Conservation (phyloP, 2,329 filamentous ascomycete genomes). For the Arthrinium puccinioides region DNA sequence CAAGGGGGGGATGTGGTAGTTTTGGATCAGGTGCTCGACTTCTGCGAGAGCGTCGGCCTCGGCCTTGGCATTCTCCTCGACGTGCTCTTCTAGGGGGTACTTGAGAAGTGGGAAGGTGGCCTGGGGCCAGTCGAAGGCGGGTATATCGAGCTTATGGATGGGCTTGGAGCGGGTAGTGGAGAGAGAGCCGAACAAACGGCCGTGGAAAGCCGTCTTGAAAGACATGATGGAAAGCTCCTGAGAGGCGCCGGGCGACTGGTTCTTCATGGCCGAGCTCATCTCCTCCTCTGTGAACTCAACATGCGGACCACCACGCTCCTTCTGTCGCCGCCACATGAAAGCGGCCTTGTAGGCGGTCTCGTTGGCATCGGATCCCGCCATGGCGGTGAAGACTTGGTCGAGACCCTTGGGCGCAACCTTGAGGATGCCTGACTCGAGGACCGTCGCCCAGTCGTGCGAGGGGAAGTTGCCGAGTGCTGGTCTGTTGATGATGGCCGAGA, state of each 20-base stretch:
- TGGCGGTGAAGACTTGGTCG: slow-evolving; percentile 84
- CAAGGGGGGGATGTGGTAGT: slow-evolving; percentile 73
- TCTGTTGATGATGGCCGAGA: slow-evolving; percentile 74
- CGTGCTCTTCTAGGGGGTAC: slow-evolving; percentile 78
- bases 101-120: slow-evolving; percentile 79
- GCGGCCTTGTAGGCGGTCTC: slow-evolving; percentile 93
- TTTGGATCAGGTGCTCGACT: slow-evolving; percentile 73
- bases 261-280: slow-evolving; percentile 68
- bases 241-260: slow-evolving; percentile 69
- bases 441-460: slow-evolving; percentile 71
- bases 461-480: slow-evolving; percentile 90
- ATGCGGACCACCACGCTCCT: slow-evolving; percentile 68
- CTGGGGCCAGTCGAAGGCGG: slow-evolving; percentile 91
- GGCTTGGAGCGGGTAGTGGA: slow-evolving; percentile 89
- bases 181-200: slow-evolving; percentile 78
- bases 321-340: slow-evolving; percentile 84
- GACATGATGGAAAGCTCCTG: slow-evolving; percentile 72
- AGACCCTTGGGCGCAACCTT: slow-evolving; percentile 76
- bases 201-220: slow-evolving; percentile 85
- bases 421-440: slow-evolving; percentile 74
- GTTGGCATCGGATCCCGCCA: slow-evolving; percentile 86
- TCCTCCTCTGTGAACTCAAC: slow-evolving; percentile 78
- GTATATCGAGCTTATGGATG: slow-evolving; percentile 92
- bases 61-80: slow-evolving; percentile 70
- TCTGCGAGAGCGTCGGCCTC: slow-evolving; percentile 77